Evolutionary conservation across 805 yeast genomes (phyloP), one percentile per base, ranked within the genome.

Genomic region (Wickerhamiella kurtzmanii): DNA sequence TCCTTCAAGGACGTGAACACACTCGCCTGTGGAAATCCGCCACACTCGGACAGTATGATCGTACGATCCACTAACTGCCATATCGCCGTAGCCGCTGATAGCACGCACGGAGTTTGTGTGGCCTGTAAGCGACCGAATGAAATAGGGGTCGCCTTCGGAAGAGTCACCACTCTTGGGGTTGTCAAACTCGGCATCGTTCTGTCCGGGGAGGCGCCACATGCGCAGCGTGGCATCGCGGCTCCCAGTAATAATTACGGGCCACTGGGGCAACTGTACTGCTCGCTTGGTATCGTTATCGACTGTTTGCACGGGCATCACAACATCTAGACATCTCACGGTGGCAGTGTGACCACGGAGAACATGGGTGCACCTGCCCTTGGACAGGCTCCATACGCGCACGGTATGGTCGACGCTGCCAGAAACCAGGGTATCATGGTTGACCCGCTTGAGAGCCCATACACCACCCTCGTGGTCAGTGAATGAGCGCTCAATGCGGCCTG

Each of bases 331-430:
- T 60, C 97, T 72, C 19, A 88, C 95, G 0, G 97, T 88, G 0
- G 96, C 85, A 0, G 88, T 80, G 59, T 88, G 97, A 0, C 96
- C 96, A 48, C 79, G 72, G 61, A 92, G 86, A 2, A 92, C 76
- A 63, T 89, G 96, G 0, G 96, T 85, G 61, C 97, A 89, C 53
- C 73, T 73, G 2, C 89, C 95, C 19, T 82, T 78, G 47, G 75
- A 72, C 51, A 88, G 77, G 60, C 88, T 85, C 98, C 98, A 92
- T 3, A 92, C 78, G 49, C 98, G 74, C 2, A 92, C 94, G 0
- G 95, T 80, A 55, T 96, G 74, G 64, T 92, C 98, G 0, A 96
- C 89, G 1, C 95, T 82, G 0, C 97, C 98, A 50, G 94, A 82
- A 1, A 89, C 95, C 41, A 92, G 70, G 6, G 87, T 85, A 47